Conservation (phyloP, 352 stramenopile species). For the Phytophthora aleatoria region DNA sequence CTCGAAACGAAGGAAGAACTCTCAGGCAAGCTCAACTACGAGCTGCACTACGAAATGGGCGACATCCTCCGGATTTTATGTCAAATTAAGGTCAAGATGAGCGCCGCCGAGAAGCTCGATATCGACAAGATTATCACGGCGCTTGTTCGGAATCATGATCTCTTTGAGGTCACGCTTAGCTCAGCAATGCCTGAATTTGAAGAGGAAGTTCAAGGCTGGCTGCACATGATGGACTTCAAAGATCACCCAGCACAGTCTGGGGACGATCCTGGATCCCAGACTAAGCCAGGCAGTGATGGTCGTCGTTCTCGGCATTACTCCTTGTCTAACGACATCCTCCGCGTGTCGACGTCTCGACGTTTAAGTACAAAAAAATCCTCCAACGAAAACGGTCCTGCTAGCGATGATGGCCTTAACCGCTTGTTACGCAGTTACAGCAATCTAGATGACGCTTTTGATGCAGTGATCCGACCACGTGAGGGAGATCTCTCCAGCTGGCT, state of each 20-base stretch:
- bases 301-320: conserved; percentile 32
- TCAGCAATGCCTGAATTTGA: conserved; percentile 64
- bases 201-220: conserved; percentile 71
- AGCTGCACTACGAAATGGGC: conserved; percentile 77
- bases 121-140: conserved; percentile 78
- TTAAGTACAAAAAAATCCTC: conserved; percentile 37
- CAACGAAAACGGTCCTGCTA: conserved; percentile 21
- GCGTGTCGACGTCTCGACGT: conserved; percentile 41
- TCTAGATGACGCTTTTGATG: conserved; percentile 9
- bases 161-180: conserved; percentile 66
- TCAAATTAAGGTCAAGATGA: conserved; percentile 75
- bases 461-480: conserved; percentile 8
- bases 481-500: conserved; percentile 55
- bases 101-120: conserved; percentile 42
- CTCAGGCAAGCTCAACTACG: conserved; percentile 62
- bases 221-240: conserved; percentile 75
- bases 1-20: conserved; percentile 73
- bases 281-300: conserved; percentile 13
- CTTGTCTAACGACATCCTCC: conserved; percentile 39
- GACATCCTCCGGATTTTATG: conserved; percentile 74
- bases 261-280: conserved; percentile 4
- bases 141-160: conserved; percentile 66
- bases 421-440: conserved; percentile 18
- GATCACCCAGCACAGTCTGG: conserved; percentile 18
- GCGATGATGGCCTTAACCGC: conserved; percentile 25